Evolutionary conservation across 2,329 filamentous ascomycete genomes (phyloP).

Genomic region (Blumeriella jaapii): DNA sequence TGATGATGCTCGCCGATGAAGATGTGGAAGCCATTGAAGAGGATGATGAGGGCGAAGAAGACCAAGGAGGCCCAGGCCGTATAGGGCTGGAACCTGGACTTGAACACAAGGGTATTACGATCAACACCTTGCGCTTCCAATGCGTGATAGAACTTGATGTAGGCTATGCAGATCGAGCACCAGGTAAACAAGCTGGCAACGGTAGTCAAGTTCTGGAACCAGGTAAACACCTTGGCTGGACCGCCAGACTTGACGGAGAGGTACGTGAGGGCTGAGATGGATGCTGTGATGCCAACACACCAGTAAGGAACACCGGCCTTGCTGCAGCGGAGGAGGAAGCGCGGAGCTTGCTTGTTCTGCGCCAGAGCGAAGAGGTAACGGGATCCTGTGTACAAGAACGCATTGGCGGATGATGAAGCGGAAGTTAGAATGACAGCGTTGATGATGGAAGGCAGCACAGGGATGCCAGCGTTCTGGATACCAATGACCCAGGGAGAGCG

Average conservation of each 20-base stretch:
- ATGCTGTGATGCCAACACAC: slow-evolving; percentile 53
- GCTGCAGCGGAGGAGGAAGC: slow-evolving; percentile 48
- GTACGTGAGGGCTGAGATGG: slow-evolving; percentile 61
- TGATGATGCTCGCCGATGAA: slow-evolving; percentile 47
- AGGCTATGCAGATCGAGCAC: slow-evolving; percentile 56
- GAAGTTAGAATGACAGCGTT: slow-evolving; percentile 62
- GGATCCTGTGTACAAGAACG: slow-evolving; percentile 24
- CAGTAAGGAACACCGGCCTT: slow-evolving; percentile 57
- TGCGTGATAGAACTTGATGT: slow-evolving; percentile 61
- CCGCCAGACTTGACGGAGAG: slow-evolving; percentile 51
- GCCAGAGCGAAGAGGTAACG: slow-evolving; percentile 33
- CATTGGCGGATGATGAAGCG: slow-evolving; percentile 32
- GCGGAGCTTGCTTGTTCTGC: slow-evolving; percentile 55
- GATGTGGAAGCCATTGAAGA: slow-evolving; percentile 65
- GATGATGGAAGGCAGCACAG: slow-evolving; percentile 55
- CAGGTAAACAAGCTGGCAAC: slow-evolving; percentile 68
- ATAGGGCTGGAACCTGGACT: slow-evolving; percentile 58
- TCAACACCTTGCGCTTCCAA: slow-evolving; percentile 57
- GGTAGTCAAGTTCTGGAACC: slow-evolving; percentile 46
- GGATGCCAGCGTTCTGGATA: slow-evolving; percentile 54
- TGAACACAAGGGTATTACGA: slow-evolving; percentile 58
- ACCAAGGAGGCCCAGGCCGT: slow-evolving; percentile 52
- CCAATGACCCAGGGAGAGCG: slow-evolving; percentile 57
- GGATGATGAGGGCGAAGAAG: slow-evolving; percentile 57
- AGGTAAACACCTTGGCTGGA: slow-evolving; percentile 28